These are phyloP conservation scores for Tuber umbilicatum DNA, from an alignment of 495 filamentous ascomycete genomes.

Conservation along the genomic window DNA sequence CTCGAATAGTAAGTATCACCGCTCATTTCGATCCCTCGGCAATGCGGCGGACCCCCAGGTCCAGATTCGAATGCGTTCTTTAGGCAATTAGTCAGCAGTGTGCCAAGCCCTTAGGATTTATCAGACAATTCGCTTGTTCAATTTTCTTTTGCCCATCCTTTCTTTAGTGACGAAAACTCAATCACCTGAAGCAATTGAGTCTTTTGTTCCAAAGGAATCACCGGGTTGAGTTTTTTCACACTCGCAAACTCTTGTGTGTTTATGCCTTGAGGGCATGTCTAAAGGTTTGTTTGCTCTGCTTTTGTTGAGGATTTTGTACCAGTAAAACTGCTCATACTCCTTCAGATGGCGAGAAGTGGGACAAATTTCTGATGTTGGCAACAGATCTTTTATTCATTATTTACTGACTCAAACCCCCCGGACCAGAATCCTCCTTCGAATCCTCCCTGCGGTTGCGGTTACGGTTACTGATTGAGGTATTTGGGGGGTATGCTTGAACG, in stretches of 20 bases:
- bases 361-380: neutral
- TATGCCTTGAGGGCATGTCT: constrained; percentile 40
- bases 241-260: constrained; percentile 6
- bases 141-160: neutral
- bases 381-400: constrained; percentile 12
- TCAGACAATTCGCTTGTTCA: neutral
- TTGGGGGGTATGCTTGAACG: constrained; percentile 42
- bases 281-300: constrained; percentile 19
- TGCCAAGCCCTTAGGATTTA: neutral
- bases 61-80: neutral
- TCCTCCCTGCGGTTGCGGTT: constrained; percentile 32
- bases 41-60: neutral
- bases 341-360: neutral
- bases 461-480: constrained; percentile 31
- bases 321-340: neutral
- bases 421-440: constrained; percentile 2
- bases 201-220: neutral
- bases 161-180: neutral
- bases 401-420: constrained; percentile 11
- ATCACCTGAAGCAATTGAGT: neutral
- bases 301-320: neutral
- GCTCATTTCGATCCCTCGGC: neutral
- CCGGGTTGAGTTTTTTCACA: neutral
- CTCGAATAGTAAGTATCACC: too few species aligned
- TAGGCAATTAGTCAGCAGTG: neutral